These are phyloP conservation scores for Erysiphe neolycopersici DNA, from an alignment of 2,329 filamentous ascomycete genomes.

Conservation along the genomic window DNA sequence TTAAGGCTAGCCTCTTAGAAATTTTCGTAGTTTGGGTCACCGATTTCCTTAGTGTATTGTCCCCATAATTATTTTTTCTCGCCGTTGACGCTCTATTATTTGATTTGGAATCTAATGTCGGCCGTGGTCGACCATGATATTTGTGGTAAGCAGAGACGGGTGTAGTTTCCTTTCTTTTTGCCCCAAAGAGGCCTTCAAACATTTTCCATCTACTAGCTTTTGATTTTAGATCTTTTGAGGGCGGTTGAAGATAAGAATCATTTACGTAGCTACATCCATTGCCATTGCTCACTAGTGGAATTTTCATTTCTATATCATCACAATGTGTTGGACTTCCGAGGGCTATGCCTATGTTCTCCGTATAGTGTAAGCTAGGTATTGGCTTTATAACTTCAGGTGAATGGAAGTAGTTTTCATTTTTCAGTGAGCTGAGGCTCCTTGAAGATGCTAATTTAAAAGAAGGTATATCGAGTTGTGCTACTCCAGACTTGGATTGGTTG, in stretches of 20 bases:
- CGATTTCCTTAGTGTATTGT: not conserved
- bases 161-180: slow-evolving; percentile 14
- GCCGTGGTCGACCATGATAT: slow-evolving; percentile 11
- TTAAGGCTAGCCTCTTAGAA: not conserved
- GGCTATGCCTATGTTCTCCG: slow-evolving; percentile 36
- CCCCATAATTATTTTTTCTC: not conserved
- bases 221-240: not conserved
- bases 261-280: not conserved
- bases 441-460: too few species aligned
- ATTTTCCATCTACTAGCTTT: slow-evolving; percentile 26
- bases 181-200: slow-evolving; percentile 25
- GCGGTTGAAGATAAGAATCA: not conserved
- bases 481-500: too few species aligned
- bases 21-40: not conserved
- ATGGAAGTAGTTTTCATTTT: too few species aligned
- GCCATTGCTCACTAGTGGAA: not conserved
- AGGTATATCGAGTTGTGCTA: too few species aligned
- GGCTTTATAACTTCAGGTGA: too few species aligned
- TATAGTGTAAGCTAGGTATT: not conserved
- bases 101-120: not conserved
- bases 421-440: too few species aligned
- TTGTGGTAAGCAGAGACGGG: slow-evolving; percentile 4
- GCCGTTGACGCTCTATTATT: not conserved
- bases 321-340: slow-evolving; percentile 33
- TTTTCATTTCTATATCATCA: not conserved